phyloP scores from a whole-genome alignment of 2,329 filamentous ascomycete genomes.

The Trichoderma guizhouense region DNA sequence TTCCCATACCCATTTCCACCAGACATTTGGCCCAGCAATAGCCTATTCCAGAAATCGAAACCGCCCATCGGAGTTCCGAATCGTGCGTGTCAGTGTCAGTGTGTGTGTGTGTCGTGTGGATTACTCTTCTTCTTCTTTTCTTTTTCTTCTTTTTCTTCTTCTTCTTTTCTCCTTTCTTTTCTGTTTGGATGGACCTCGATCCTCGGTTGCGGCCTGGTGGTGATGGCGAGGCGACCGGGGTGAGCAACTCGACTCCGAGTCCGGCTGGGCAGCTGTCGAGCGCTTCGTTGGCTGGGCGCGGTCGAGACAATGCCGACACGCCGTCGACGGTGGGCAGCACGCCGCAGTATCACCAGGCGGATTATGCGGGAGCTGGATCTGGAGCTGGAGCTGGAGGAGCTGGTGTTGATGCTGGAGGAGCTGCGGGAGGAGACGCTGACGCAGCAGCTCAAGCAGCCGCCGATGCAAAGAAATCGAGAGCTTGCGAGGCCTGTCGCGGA shows the following conservation, averaged over 20 bases:
- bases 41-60: not conserved
- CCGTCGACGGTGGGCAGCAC: slow-evolving; percentile 20
- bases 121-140: not conserved
- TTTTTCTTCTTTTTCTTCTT: not conserved
- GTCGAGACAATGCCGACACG: slow-evolving; percentile 25
- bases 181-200: slow-evolving; percentile 32
- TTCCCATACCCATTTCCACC: not conserved
- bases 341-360: not conserved
- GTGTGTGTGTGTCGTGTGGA: not conserved
- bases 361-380: not conserved
- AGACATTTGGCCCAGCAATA: not conserved
- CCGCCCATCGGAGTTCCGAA: not conserved
- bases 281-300: slow-evolving; percentile 18
- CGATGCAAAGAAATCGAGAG: slow-evolving; percentile 65
- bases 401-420: slow-evolving; percentile 21
- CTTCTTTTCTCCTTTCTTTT: not conserved
- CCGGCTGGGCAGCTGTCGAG: slow-evolving; percentile 17
- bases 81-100: not conserved
- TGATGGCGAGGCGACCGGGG: slow-evolving; percentile 23
- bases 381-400: slow-evolving; percentile 21
- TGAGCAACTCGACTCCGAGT: slow-evolving; percentile 21
- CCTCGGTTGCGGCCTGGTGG: slow-evolving; percentile 29
- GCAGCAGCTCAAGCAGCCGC: not conserved
- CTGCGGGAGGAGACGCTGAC: not conserved
- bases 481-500: slow-evolving; percentile 72